Evolutionary conservation across 2,329 filamentous ascomycete genomes (phyloP), one percentile per base, ranked within the genome.

Genomic region (Nigrospora osmanthi): DNA sequence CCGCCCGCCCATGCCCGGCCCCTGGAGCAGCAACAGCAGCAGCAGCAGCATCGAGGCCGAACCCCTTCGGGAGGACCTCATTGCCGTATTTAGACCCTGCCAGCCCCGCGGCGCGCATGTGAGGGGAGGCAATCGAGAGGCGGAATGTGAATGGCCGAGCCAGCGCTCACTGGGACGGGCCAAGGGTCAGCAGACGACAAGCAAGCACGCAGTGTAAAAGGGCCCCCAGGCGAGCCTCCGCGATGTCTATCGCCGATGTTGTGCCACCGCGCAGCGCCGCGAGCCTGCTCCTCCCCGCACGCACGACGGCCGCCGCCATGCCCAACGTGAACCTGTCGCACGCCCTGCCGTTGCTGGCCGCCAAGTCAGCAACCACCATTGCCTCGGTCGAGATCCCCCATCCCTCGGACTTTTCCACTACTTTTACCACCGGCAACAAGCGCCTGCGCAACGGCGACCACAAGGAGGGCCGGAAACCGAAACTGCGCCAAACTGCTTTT

Each of bases 121-220:
- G 33, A 40, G 12, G 34, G 39, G 52, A 49, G 44, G 47, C 51
- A 48, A 48, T 35, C 49, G 45, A 51, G 50, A 54, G 52, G 56
- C 57, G 59, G 56, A 57, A 60, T 60, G 50, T 62, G 58, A 61
- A 61, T 61, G 59, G 59, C 59, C 59, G 58, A 57, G 52, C 50
- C 33, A 40, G 37, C 32, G 16, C 14, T 15, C 37, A 17, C 32
- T n/a, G 34, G n/a, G 5, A n/a, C 13, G 12, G n/a, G 28, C 33
- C 16, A 14, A 46, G 13, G 15, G 44, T 13, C 13, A 38, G 14
- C 19, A 43, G 35, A 16, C 30, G 23, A 12, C 32, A 28, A 31
- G 23, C 14, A 14, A 40, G 14, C 12, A 15, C 17, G 36, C 36
- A 6, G n/a, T 36, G 19, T 28, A 34, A 35, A 35, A 16, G 28